Evolutionary conservation across 163 green algal species (phyloP).

Genomic region (Scenedesmus sp.): DNA sequence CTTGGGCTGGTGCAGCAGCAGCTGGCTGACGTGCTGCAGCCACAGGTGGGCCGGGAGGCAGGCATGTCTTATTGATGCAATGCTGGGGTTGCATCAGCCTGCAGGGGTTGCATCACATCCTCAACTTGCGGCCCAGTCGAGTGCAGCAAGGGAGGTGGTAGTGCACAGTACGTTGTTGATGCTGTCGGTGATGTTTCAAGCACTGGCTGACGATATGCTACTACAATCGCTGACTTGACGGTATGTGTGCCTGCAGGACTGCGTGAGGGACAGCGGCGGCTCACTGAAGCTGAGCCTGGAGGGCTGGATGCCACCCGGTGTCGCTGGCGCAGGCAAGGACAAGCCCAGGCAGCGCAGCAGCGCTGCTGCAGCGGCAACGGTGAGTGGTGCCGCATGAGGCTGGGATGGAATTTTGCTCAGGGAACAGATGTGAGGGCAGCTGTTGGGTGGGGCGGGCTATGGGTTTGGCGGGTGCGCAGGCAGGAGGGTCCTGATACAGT

Average conservation of each 20-base stretch:
- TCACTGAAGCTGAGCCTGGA: conserved; percentile 43
- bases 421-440: no score
- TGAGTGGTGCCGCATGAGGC: neutral
- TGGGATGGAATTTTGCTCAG: no score
- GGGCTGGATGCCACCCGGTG: neutral
- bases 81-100: neutral
- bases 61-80: no score
- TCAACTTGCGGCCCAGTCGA: no score
- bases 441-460: no score
- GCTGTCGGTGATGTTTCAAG: no score
- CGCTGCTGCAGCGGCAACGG: neutral
- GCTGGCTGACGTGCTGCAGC: neutral
- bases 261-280: neutral
- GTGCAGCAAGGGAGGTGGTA: no score
- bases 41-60: neutral
- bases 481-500: no score
- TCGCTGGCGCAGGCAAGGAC: neutral
- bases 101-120: no score
- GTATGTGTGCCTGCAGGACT: neutral
- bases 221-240: neutral
- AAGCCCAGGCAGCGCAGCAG: neutral
- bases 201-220: no score
- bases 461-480: no score
- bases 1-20: neutral
- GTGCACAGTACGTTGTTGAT: no score